These are phyloP conservation scores for Dothiorella sarmentorum DNA, from an alignment of 2,329 filamentous ascomycete genomes.

Conservation along the genomic window DNA sequence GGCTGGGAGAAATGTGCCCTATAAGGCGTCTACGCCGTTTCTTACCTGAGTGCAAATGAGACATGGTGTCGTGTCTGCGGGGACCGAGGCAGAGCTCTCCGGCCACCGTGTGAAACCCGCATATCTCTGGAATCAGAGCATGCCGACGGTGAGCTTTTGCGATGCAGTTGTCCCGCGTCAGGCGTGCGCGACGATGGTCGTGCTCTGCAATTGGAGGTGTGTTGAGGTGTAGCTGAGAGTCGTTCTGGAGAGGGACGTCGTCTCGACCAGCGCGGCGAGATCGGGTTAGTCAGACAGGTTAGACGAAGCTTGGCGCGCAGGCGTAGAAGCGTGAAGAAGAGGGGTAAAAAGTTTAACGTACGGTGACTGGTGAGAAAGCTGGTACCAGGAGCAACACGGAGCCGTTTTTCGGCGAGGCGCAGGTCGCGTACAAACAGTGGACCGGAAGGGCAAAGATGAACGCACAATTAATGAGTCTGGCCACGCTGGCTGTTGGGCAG, in stretches of 20 bases:
- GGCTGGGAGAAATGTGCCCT: conserved; percentile 12
- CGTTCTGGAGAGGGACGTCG: neutral
- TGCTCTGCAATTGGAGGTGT: neutral
- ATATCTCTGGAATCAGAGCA: neutral
- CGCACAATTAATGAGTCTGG: neutral
- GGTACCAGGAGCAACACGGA: neutral
- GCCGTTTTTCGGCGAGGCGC: conserved; percentile 8
- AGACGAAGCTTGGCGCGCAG: neutral
- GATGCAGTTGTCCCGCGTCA: neutral
- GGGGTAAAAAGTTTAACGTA: neutral
- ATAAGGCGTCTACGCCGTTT: neutral
- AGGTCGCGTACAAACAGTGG: neutral
- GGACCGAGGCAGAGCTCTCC: neutral
- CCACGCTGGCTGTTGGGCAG: neutral
- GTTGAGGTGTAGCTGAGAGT: neutral
- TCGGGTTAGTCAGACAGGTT: neutral
- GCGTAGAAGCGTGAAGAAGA: neutral
- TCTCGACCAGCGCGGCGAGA: neutral
- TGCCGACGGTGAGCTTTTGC: neutral
- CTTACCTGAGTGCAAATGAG: neutral
- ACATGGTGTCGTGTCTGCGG: neutral
- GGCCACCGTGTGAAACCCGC: neutral
- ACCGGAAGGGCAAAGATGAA: neutral
- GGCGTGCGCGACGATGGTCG: neutral
- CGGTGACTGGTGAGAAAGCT: neutral